Base-by-base conservation (phyloP, 257 asterid species). In the Rubia yunnanensis region DNA sequence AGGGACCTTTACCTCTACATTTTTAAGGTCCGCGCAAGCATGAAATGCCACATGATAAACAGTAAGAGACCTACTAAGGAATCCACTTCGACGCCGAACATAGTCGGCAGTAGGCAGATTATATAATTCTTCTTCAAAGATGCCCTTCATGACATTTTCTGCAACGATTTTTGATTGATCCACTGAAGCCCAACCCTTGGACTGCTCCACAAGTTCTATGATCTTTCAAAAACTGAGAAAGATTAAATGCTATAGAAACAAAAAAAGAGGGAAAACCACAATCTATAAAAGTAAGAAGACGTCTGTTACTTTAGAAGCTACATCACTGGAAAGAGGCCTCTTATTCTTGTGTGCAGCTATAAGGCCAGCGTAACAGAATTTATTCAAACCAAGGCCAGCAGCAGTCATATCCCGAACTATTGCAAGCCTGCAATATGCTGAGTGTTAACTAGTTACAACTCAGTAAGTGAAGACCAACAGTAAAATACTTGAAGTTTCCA, bases 391-490 rank as follows among this genome's bases (percentile, higher is more conserved):
- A 73, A 94, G 95, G 78, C 95, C 96, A 76, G 92, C 96, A 69
- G 96, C 91, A 50, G 96, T 90, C 99, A 94, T 90, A 77, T 94
- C 99, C 70, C 95, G 79, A 70, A 94, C 92, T 72, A 94, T 86
- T 44, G 96, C 95, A 70, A 76, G 74, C 76, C 99, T 94, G 81
- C 77, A 84, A 66, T 28, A 60, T 60, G 65, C 60, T 38, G 30
- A 15, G 44, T 54, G 52, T 58, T 31, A 30, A 44, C 49, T 20
- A 24, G 11, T 50, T 38, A 50, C 11, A 4, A 60, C 38, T 52
- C 28, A 62, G 27, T 27, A 17, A 3, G 5, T 61, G 38, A 32
- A 63, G 26, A 1, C 13, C 48, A 18, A 9, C 23, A 38, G 27
- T 32, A 32, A 7, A 58, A 32, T n/a, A 8, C 7, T 17, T 18